Evolutionary conservation across 2,329 filamentous ascomycete genomes (phyloP).

Genomic region (Allantophomopsis cytisporea): DNA sequence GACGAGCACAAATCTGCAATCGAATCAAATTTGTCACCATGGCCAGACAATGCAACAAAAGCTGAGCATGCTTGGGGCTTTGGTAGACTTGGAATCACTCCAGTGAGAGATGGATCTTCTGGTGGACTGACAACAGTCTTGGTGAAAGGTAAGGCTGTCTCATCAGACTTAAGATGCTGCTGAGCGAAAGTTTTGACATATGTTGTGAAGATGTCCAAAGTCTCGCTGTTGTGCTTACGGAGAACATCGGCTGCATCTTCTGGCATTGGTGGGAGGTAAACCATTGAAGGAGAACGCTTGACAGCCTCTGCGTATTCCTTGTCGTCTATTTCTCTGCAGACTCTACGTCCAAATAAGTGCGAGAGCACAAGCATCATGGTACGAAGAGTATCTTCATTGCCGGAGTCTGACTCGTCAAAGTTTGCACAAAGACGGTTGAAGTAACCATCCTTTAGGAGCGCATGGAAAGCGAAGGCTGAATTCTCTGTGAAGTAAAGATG

Average conservation of each 20-base stretch:
- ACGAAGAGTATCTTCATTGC: conserved; percentile 29
- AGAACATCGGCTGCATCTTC: conserved; percentile 40
- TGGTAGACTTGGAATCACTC: conserved; percentile 18
- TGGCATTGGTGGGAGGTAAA: conserved; percentile 53
- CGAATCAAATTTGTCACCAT: conserved; percentile 46
- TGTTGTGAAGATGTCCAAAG: conserved; percentile 48
- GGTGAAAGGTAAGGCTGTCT: conserved; percentile 16
- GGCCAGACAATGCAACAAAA: conserved; percentile 60
- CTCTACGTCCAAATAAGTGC: conserved; percentile 54
- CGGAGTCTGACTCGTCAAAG: conserved; percentile 30
- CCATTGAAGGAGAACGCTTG: conserved; percentile 45
- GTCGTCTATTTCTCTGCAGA: conserved; percentile 32
- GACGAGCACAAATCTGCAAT: conserved; percentile 56
- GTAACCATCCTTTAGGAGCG: conserved; percentile 57
- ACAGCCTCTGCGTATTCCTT: conserved; percentile 33
- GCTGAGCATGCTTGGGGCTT: conserved; percentile 42
- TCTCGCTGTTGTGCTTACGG: conserved; percentile 47
- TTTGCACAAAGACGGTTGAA: conserved; percentile 50
- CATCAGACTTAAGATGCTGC: conserved; percentile 32
- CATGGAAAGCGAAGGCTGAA: conserved; percentile 62
- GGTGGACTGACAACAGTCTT: conserved; percentile 10
- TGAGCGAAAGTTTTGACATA: conserved; percentile 59
- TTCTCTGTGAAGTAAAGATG: conserved; percentile 71
- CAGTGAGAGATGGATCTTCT: conserved; percentile 2
- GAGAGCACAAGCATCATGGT: conserved; percentile 55